A percentile compares a stretch with the other conserved stretches of the same genome.
phyloP scores from a whole-genome alignment of 2,329 filamentous ascomycete genomes.

The Talaromyces verruculosus region DNA sequence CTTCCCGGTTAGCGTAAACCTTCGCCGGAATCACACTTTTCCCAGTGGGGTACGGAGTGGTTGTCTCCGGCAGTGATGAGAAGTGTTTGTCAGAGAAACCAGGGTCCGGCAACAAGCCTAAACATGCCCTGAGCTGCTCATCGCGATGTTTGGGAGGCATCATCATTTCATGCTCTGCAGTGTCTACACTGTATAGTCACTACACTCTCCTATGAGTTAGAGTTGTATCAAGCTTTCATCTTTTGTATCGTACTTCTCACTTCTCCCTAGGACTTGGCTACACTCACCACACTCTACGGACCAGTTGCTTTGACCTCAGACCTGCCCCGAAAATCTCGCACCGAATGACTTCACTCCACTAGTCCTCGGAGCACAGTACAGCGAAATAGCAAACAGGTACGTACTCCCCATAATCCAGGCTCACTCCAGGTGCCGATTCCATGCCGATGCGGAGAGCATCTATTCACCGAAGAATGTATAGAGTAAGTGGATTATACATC shows the following conservation, averaged over 20 bases:
- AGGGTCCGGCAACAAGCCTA: not conserved
- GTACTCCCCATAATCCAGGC: not conserved
- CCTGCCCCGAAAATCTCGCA: not conserved
- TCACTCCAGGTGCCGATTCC: not conserved
- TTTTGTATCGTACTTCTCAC: not conserved
- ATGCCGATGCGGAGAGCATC: not conserved
- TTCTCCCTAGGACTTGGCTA: not conserved
- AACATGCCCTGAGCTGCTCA: not conserved
- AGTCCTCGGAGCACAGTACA: constrained; percentile 1
- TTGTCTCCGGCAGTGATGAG: not conserved
- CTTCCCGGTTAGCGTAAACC: not conserved
- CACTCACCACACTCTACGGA: not conserved
- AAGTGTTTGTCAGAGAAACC: not conserved
- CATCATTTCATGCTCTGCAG: not conserved
- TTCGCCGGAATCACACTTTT: not conserved
- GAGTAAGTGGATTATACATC: not conserved
- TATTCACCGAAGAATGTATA: not conserved
- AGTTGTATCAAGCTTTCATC: not conserved
- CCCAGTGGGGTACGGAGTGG: constrained; percentile 2
- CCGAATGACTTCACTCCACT: not conserved
- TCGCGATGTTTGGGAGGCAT: not conserved
- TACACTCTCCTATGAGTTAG: not conserved
- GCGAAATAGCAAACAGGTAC: not conserved
- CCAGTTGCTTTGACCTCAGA: not conserved
- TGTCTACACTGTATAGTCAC: too few relatives aligned